A percentile compares a stretch with the other conserved stretches of the same genome.
phyloP scores from a whole-genome alignment of 108 stramenopile species.

The Cyclotella kingstonii region DNA sequence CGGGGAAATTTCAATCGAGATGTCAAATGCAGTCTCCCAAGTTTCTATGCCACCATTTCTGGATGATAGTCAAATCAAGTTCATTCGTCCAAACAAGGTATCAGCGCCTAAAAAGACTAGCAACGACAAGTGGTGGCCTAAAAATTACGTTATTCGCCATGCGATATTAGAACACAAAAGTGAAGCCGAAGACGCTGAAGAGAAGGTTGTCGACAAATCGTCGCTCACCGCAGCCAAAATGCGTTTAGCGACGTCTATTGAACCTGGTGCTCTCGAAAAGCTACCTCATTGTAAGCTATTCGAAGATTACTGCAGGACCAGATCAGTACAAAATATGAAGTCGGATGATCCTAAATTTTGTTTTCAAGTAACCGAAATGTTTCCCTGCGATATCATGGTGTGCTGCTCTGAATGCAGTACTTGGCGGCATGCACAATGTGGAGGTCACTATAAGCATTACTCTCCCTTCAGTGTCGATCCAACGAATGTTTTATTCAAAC shows the following conservation, averaged over 20 bases:
- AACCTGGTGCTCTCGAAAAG: conserved; percentile 80
- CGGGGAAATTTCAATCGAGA: conserved; percentile 1
- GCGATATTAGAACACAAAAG: conserved; percentile 56
- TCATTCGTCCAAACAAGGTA: not conserved
- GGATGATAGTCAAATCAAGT: not conserved
- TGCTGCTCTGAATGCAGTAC: conserved; percentile 84
- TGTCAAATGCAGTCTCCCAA: not conserved
- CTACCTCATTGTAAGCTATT: conserved; percentile 80
- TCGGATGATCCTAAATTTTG: conserved; percentile 60
- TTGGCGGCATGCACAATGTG: conserved; percentile 84
- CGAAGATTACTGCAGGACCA: conserved; percentile 38
- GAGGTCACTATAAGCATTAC: conserved; percentile 76
- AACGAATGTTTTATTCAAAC: conserved; percentile 42
- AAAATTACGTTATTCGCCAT: conserved; percentile 46
- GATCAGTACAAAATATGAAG: conserved; percentile 22
- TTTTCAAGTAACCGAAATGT: conserved; percentile 74
- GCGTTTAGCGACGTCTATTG: conserved; percentile 41
- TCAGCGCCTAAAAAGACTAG: conserved; percentile 3
- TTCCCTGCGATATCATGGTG: conserved; percentile 74
- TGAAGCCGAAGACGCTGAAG: conserved; percentile 43
- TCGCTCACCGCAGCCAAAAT: conserved; percentile 19
- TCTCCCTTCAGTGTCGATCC: conserved; percentile 55
- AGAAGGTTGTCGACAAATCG: conserved; percentile 43
- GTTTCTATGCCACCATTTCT: not conserved
- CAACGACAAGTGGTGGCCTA: conserved; percentile 79